Base-by-base conservation (phyloP, 2,329 filamentous ascomycete species). In the Sclerotinia glacialis region DNA sequence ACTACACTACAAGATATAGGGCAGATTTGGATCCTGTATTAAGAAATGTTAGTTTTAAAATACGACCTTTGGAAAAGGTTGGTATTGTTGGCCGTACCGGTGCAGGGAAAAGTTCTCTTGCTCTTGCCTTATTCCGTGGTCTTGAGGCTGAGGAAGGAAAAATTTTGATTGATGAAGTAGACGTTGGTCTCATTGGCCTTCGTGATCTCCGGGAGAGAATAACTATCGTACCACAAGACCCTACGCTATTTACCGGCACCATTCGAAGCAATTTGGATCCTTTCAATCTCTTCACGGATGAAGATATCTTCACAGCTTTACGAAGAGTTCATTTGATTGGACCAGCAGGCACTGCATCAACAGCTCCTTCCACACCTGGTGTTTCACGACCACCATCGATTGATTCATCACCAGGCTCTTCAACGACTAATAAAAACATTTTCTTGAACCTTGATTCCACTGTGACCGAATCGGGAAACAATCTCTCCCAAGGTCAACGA, bases 161-260 rank as follows among this genome's bases (percentile, higher is more conserved):
- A 77, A 97, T 99, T 69, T 76, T 96, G 26, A 92, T 99, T 64
- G 95, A 99, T 72, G 90, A 89, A 69, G 81, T 99, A n/a, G 92
- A 98, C 74, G 92, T 98, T 75, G 89, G 92, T 61, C 81, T 84
- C 69, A 97, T 99, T 70, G 95, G 95, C 8, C 85, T 99, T n/a
- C 90, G 92, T 70, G 94, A 98, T 78, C 82, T 99, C 73, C 90
- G 95, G 65, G 90, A 96, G 79, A 89, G 91, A 56, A 96, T 99
- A 73, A 97, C 96, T 0, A 98, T 99, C 78, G 95, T 99, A 67
- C 95, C 95, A 37, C 95, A 99, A 80, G 95, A 99, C 76, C 95
- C 92, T 65, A 98, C 94, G 0, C 83, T 98, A 0, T 98, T 98
- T 79, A 93, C 89, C 18, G 94, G 94, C 71, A 97, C 93, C 0